phyloP scores from a whole-genome alignment of 106 monocot species.

The Allium fistulosum region DNA sequence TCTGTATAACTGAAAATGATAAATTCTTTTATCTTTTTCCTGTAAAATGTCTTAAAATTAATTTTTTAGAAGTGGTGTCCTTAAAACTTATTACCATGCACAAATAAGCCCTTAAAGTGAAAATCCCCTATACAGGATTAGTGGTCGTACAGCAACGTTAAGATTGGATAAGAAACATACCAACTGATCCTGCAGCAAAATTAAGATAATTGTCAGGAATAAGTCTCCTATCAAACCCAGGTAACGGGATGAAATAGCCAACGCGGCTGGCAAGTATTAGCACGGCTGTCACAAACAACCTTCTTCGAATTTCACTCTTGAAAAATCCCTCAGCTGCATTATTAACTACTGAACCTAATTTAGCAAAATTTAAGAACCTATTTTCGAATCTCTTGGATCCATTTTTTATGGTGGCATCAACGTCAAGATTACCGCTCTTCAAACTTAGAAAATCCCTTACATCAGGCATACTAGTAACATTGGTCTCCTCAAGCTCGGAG shows the following conservation, averaged over 20 bases:
- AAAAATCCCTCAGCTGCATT: conserved; percentile 76
- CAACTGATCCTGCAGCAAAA: conserved; percentile 77
- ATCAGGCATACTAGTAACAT: not conserved
- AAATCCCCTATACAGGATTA: not conserved
- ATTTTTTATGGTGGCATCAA: not conserved
- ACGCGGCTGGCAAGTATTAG: conserved; percentile 74
- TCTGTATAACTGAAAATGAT: no score
- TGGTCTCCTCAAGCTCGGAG: not conserved
- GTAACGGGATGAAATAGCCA: conserved; percentile 89
- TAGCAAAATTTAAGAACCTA: conserved; percentile 63
- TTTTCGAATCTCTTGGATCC: conserved; percentile 45
- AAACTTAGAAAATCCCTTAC: not conserved
- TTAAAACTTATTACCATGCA: not conserved
- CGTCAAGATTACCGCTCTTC: conserved; percentile 8
- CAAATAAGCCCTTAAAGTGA: not conserved
- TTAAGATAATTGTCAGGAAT: conserved; percentile 88
- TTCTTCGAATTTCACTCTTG: conserved; percentile 91
- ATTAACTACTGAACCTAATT: conserved; percentile 60
- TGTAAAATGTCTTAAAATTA: no score
- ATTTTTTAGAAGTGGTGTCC: not conserved
- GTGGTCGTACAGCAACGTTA: not conserved
- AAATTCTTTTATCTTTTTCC: no score
- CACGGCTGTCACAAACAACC: conserved; percentile 78
- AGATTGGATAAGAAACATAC: conserved; percentile 21
- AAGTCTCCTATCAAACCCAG: conserved; percentile 84